phyloP scores from a whole-genome alignment of 169 alveolate genomes.

The Cryptosporidium xiaoi region DNA sequence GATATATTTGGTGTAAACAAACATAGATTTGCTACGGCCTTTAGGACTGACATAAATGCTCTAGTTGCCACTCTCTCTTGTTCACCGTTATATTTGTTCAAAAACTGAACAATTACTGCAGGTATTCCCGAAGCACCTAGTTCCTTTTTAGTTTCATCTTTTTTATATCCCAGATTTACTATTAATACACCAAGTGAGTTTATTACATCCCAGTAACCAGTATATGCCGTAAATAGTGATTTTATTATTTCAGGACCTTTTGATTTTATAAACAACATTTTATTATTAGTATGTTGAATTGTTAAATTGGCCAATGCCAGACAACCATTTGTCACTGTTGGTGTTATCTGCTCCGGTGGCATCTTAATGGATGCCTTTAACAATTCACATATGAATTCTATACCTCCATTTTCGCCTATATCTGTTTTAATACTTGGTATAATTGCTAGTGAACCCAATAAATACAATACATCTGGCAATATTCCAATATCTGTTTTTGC shows the following conservation, averaged over 20 bases:
- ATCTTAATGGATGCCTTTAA: constrained; percentile 79
- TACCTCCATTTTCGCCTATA: constrained; percentile 82
- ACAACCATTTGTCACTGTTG: constrained; percentile 88
- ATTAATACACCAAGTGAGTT: constrained; percentile 89
- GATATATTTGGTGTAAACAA: constrained; percentile 86
- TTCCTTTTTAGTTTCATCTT: constrained; percentile 85
- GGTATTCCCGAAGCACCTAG: constrained; percentile 90
- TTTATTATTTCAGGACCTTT: constrained; percentile 90
- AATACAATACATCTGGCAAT: constrained; percentile 87
- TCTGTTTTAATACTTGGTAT: constrained; percentile 83
- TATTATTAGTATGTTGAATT: constrained; percentile 85
- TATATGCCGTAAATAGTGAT: constrained; percentile 80
- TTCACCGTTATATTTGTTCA: constrained; percentile 82
- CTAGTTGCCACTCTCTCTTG: constrained; percentile 84
- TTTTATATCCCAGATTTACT: constrained; percentile 87
- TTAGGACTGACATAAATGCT: constrained; percentile 87
- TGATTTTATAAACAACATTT: constrained; percentile 82
- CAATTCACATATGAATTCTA: constrained; percentile 80
- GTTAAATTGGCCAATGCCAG: constrained; percentile 90
- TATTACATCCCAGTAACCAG: constrained; percentile 85
- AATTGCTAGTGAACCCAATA: constrained; percentile 86
- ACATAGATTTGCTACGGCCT: constrained; percentile 88
- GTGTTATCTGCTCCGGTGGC: constrained; percentile 78
- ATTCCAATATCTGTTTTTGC: constrained; percentile 79
- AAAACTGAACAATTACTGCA: constrained; percentile 87